Percentiles rank a stretch among this genome's conserved stretches.
Conservation (phyloP, 2,329 filamentous ascomycete genomes). For the Cladophialophora exuberans region DNA sequence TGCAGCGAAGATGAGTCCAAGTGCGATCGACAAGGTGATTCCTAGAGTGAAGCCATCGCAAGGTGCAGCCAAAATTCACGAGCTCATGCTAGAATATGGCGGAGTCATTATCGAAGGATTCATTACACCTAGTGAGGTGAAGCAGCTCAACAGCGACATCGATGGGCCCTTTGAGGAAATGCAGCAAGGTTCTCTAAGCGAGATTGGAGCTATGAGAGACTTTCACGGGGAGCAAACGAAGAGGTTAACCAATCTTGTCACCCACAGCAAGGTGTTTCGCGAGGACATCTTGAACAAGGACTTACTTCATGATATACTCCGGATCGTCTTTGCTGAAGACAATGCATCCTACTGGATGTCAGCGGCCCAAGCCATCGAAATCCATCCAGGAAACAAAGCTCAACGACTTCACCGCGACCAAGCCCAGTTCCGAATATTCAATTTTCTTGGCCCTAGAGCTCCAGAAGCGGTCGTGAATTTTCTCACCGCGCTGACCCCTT, state of each 20-base stretch:
- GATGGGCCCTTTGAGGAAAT: background rate
- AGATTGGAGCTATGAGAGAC: too few species aligned
- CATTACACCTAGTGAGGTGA: background rate
- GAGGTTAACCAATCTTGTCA: background rate
- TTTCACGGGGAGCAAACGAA: background rate
- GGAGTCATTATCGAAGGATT: background rate
- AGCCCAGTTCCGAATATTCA: background rate
- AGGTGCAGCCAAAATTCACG: too few species aligned
- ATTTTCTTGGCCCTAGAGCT: background rate
- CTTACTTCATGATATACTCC: constrained; percentile 5
- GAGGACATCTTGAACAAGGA: constrained; percentile 21
- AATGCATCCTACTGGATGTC: constrained; percentile 11
- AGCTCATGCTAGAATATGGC: background rate
- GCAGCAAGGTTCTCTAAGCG: too few species aligned
- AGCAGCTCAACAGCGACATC: background rate
- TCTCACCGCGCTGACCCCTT: constrained; percentile 21
- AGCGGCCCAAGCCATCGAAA: constrained; percentile 22
- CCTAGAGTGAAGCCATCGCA: too few species aligned
- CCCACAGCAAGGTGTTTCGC: constrained; percentile 17
- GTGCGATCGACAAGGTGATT: too few species aligned
- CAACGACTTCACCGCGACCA: constrained; percentile 20
- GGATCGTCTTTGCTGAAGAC: background rate
- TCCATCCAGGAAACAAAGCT: constrained; percentile 14
- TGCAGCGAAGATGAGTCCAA: too few species aligned
- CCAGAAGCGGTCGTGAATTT: constrained; percentile 26